Evolutionary conservation across 345 rosid species (phyloP).

Genomic region (Pseudoturritis turrita): DNA sequence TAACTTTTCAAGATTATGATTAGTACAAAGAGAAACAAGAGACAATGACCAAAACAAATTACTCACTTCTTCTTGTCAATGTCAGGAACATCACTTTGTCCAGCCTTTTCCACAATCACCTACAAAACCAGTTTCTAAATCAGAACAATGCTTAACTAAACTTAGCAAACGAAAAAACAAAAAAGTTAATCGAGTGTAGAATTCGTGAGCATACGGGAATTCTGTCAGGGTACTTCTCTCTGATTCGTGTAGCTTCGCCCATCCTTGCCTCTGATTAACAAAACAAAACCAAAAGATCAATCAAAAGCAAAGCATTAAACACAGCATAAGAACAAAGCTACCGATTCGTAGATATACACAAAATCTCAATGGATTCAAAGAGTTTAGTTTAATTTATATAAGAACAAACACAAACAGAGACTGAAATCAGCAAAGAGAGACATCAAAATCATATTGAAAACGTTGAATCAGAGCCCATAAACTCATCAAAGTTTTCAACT

Average conservation of each 20-base stretch:
- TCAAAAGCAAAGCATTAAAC: neutral
- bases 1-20: neutral
- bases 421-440: neutral
- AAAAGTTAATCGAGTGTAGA: neutral
- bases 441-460: neutral
- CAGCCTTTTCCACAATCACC: constrained; percentile 95
- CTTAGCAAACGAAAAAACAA: neutral
- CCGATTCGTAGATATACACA: neutral
- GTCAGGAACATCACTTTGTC: constrained; percentile 83
- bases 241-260: constrained; percentile 75
- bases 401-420: neutral
- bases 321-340: neutral
- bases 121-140: constrained; percentile 21
- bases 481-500: no score
- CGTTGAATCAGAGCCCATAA: neutral
- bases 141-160: constrained; percentile 10
- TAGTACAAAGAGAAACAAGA: neutral
- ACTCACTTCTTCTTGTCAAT: constrained; percentile 97
- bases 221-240: constrained; percentile 90
- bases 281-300: neutral
- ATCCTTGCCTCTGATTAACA: constrained; percentile 67
- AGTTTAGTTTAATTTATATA: neutral
- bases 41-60: neutral
- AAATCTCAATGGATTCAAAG: neutral
- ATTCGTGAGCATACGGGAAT: constrained; percentile 52